Conservation (phyloP, 371 early-diverging fungal genomes). For the Funneliformis caledonium region DNA sequence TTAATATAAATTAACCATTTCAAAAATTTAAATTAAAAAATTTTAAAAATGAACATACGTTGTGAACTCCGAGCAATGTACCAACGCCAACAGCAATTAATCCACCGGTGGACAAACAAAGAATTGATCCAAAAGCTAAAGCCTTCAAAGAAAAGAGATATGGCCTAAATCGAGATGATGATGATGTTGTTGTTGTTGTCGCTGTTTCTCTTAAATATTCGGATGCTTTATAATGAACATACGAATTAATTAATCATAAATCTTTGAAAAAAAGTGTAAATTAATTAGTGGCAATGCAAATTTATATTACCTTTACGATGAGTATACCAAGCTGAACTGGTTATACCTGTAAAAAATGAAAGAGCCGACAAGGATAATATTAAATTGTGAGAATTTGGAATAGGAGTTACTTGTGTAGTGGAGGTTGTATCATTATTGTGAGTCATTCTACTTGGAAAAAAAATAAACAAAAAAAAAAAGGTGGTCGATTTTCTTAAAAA, state of each 20-base stretch:
- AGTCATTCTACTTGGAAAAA: too few relatives aligned
- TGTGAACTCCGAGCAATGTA: neutral
- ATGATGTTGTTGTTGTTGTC: neutral
- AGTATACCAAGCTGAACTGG: neutral
- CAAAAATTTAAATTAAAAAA: neutral
- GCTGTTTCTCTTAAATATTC: neutral
- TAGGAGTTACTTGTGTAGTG: neutral
- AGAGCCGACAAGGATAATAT: neutral
- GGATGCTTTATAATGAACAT: neutral
- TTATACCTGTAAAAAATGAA: slow-evolving; percentile 1
- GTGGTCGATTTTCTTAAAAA: too few relatives aligned
- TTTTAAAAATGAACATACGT: neutral
- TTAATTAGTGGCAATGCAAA: neutral
- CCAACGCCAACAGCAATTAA: slow-evolving; percentile 21
- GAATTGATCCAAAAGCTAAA: slow-evolving; percentile 25
- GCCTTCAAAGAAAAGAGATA: neutral
- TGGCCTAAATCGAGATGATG: neutral
- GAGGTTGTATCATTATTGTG: neutral
- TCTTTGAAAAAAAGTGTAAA: neutral
- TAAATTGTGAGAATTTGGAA: neutral
- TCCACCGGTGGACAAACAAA: slow-evolving; percentile 22
- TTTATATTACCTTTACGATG: slow-evolving; percentile 1
- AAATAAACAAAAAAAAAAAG: too few relatives aligned
- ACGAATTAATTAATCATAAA: neutral
- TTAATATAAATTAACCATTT: neutral